Base-by-base conservation (phyloP, 2,329 filamentous ascomycete genomes). In the Venturia oleaginea region DNA sequence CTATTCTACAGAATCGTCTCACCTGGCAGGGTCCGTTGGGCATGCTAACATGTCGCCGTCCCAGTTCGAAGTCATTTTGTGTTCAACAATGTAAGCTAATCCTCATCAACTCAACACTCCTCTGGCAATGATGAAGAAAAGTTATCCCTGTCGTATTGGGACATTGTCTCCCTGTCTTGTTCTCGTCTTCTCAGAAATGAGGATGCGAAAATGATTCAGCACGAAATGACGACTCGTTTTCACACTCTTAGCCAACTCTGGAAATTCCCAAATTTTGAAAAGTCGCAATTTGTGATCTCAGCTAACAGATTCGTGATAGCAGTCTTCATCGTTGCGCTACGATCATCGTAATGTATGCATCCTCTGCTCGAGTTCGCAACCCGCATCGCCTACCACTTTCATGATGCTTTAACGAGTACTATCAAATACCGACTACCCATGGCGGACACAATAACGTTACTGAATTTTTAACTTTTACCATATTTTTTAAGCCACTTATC, bases 391-490 rank as follows among this genome's bases (percentile, higher is more conserved):
- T 48, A 48, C 43, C 10, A 34, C 19, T 34, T 30, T 34, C 30
- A 57, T 46, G 59, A 61, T 61, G 37, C 34, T 46, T 61, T 46
- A 61, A 40, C 40, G n/a, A 42, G 37, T 61, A 40, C 42, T 61
- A 42, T 61, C 59, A 40, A 40, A 61, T 61, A 42, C 59, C 59
- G 59, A 61, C 59, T 42, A 42, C 19, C 42, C 37, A 61, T 61
- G 37, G 59, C 27, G 57, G 59, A 40, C 15, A 61, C 27, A 30
- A 60, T 37, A 40, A 42, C 59, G 42, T 42, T 42, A 42, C 59
- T 61, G 59, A 46, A 42, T 5, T 10, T 27, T n/a, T 6, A 27
- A 19, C 34, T 27, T 42, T 40, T 15, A 19, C 34, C 5, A 17
- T 22, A 22, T n/a, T 34, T 32, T 15, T 1, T 3, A 32, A 34